Evolutionary conservation across 2,329 filamentous ascomycete species (phyloP), one percentile per base, ranked within the genome.

Genomic region (Phialemoniopsis sp.): DNA sequence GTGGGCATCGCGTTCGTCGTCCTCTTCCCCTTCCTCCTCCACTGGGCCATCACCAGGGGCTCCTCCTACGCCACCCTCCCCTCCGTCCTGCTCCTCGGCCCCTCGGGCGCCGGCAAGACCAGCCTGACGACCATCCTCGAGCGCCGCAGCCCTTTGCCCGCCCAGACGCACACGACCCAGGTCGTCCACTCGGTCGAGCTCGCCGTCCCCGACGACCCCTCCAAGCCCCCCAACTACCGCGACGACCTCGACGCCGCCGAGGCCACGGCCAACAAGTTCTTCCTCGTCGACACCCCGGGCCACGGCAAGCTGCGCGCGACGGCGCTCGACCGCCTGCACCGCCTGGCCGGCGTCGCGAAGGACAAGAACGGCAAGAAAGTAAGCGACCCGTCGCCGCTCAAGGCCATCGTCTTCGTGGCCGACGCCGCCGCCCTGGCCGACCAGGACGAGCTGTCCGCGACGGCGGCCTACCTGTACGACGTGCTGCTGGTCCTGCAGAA

Each of bases 251-350:
- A 80, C 49, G 69, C 75, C 45, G 56, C 64, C 30, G 66, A 68
- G 39, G 69, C 73, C 41, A 66, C 64, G 37, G 80, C 85, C 57
- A 81, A 78, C 48, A 85, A 81, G 57, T 87, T 93, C 59, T 68
- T 86, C 31, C 68, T 97, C 28, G 68, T 87, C 56, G 93, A 98
- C 66, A 97, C 91, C 1, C 93, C 93, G 0, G 93, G 93, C 30
- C 93, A 98, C 67, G 89, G 89, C 53, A 98, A 98, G 67, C 80
- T 98, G 43, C 87, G 93, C 44, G 76, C 80, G 52, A 71, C 80
- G 48, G 81, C 86, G 4, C 70, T 85, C 42, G 62, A 70, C 32
- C 67, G 64, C 38, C 64, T 84, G 18, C 56, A 49, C 19, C 44
- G 46, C 7, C 48, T 45, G 17, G 37, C 46, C 12, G 12, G 43